These are phyloP conservation scores for Gilbertella persicaria DNA, from an alignment of 371 early-diverging fungal species.

Conservation along the genomic window DNA sequence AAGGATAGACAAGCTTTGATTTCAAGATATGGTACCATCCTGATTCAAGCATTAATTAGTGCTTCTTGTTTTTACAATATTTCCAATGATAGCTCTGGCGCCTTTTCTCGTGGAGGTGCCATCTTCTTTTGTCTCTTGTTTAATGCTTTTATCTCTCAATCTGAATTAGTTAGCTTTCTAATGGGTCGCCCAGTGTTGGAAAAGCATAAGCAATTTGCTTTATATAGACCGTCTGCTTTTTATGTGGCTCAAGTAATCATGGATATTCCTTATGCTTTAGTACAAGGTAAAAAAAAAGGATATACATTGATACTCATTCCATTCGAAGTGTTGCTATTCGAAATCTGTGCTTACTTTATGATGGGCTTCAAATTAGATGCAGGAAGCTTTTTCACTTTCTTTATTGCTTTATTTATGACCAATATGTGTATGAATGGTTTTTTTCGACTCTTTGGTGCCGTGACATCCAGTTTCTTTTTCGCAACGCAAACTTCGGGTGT, in stretches of 20 bases:
- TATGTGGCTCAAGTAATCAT: conserved; percentile 59
- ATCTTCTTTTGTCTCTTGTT: conserved; percentile 59
- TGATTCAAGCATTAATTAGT: conserved; percentile 68
- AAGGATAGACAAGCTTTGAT: conserved; percentile 53
- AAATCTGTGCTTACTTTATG: conserved; percentile 62
- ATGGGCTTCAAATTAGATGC: conserved; percentile 51
- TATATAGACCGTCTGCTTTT: conserved; percentile 66
- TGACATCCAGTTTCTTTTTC: conserved; percentile 52
- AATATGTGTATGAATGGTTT: conserved; percentile 59
- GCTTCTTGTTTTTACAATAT: conserved; percentile 68
- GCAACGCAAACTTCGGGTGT: conserved; percentile 59
- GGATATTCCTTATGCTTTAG: conserved; percentile 37
- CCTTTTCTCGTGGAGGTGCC: conserved; percentile 75
- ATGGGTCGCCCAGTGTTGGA: conserved; percentile 63
- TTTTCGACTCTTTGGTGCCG: conserved; percentile 37
- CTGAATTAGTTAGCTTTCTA: conserved; percentile 53
- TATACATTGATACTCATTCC: conserved; percentile 25
- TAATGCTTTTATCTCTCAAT: conserved; percentile 53
- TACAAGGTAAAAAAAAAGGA: conserved; percentile 42
- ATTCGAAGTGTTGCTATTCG: conserved; percentile 42
- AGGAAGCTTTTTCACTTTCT: conserved; percentile 55
- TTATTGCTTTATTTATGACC: conserved; percentile 43
- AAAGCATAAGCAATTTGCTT: conserved; percentile 68
- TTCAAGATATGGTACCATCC: conserved; percentile 58
- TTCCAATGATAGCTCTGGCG: conserved; percentile 52